A percentile compares a stretch with the other conserved stretches of the same genome.
Conservation (phyloP, 148 eudicot species). For the Silene conica region DNA sequence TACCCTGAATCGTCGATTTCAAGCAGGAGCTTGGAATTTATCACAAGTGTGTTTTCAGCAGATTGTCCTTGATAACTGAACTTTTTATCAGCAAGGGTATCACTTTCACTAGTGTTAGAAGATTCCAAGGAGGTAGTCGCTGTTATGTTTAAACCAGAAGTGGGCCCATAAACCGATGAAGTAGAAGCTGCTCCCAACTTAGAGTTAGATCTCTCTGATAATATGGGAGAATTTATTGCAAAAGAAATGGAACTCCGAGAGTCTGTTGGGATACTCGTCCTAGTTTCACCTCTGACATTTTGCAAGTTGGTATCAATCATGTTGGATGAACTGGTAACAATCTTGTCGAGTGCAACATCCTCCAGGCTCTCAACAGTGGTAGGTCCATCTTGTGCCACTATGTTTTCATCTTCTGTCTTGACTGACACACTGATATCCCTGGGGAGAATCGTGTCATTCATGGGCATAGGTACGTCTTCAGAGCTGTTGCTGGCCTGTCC, state of each 20-base stretch:
- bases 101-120: slow-evolving; percentile 43
- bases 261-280: slow-evolving; percentile 43
- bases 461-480: slow-evolving; percentile 56
- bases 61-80: slow-evolving; percentile 42
- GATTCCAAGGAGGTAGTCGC: slow-evolving; percentile 62
- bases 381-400: slow-evolving; percentile 32
- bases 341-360: slow-evolving; percentile 41
- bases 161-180: slow-evolving; percentile 48
- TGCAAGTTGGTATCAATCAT: slow-evolving; percentile 38
- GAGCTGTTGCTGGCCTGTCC: slow-evolving; percentile 87
- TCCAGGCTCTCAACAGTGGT: slow-evolving; percentile 35
- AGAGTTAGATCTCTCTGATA: slow-evolving; percentile 69
- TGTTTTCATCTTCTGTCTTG: slow-evolving; percentile 21
- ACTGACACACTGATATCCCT: slow-evolving; percentile 24
- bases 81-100: slow-evolving; percentile 52
- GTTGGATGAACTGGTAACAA: slow-evolving; percentile 34
- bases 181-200: slow-evolving; percentile 38
- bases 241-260: slow-evolving; percentile 67
- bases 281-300: slow-evolving; percentile 37
- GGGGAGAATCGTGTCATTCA: slow-evolving; percentile 28
- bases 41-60: slow-evolving; percentile 40
- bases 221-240: slow-evolving; percentile 62
- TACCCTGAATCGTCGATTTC: slow-evolving; percentile 90
- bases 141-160: slow-evolving; percentile 46
- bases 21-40: slow-evolving; percentile 63